A percentile compares a stretch with the other conserved stretches of the same genome.
Evolutionary conservation across 768 basidiomycete species (phyloP).

Genomic region (Rickenella mellea): DNA sequence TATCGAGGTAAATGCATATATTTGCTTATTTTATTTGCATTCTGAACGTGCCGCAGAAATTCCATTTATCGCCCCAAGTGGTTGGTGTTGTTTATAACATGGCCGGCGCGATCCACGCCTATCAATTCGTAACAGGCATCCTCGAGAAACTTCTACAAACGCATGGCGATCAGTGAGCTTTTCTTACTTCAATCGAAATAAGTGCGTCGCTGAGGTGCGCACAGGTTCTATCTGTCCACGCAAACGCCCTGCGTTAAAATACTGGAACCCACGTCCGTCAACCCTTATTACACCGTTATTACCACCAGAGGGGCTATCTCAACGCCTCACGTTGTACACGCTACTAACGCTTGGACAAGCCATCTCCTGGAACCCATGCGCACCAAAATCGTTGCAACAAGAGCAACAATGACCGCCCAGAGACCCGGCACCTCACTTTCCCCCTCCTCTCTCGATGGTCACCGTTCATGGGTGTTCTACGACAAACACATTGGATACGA

Average conservation of each 20-base stretch:
- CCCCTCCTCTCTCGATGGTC: constrained; percentile 21
- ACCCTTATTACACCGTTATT: constrained; percentile 36
- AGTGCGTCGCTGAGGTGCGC: neutral
- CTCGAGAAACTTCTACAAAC: constrained; percentile 39
- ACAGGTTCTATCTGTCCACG: constrained; percentile 50
- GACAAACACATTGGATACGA: constrained; percentile 39
- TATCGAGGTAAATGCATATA: constrained; percentile 19
- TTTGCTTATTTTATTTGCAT: neutral
- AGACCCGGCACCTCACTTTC: constrained; percentile 32
- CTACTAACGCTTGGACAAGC: constrained; percentile 77
- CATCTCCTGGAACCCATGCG: constrained; percentile 59
- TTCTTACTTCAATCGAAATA: neutral
- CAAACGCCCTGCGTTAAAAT: constrained; percentile 55
- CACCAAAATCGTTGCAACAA: constrained; percentile 49
- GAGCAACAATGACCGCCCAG: constrained; percentile 60
- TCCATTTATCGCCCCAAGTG: constrained; percentile 34
- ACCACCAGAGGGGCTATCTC: constrained; percentile 53
- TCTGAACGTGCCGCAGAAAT: constrained; percentile 30
- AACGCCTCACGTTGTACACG: constrained; percentile 64
- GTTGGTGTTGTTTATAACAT: constrained; percentile 42
- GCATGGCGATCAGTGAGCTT: constrained; percentile 39
- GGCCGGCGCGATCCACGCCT: constrained; percentile 62
- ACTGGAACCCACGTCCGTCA: constrained; percentile 16
- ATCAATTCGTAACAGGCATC: constrained; percentile 56
- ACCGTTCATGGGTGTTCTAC: constrained; percentile 52